Base-by-base conservation (phyloP, 2,329 filamentous ascomycete species). In the Cladosporium oxysporum region DNA sequence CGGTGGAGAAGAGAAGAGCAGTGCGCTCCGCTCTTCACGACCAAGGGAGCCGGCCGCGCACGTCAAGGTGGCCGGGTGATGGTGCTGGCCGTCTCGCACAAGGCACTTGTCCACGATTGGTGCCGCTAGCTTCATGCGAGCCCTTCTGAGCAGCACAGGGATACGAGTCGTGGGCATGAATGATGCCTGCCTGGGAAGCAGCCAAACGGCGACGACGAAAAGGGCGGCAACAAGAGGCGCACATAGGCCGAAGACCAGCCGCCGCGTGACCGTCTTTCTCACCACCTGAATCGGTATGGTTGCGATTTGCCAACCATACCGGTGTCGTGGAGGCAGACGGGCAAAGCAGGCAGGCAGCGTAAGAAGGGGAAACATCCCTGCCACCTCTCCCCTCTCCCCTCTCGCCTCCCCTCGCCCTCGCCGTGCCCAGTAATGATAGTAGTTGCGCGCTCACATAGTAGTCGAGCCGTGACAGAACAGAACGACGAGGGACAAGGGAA, bases 201-300 rank as follows among this genome's bases (percentile, higher is more conserved):
- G 58, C 5, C 44, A 28, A 58, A 26, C 12, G 58, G 26, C 41
- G 23, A 16, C 2, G 58, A 49, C 58, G 28, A 50, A 37, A 47
- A 59, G 58, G n/a, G n/a, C n/a, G 58, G 58, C 59, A 62, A 62
- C 28, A 52, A 21, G n/a, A 62, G 29, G 59, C 59, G 35, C 26
- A 21, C 41, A 47, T 16, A 35, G 10, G 29, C 59, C 59, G 59
- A 62, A 62, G 59, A 62, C 59, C 59, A 52, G 28, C 59, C 59
- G 59, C 59, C 59, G 59, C 59, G 59, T 62, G 59, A 62, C 59
- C 59, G 59, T 52, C 59, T 60, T 26, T 47, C 57, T 47, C 59
- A 37, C 35, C 44, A 52, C 31, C 21, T 26, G 59, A 50, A 62
- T 35, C 21, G 57, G 58, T 50, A 5, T 33, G 58, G n/a, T 7